Evolutionary conservation across 345 rosid genomes (phyloP), one percentile per base, ranked within the genome.

Genomic region (Capsella bursapastoris): DNA sequence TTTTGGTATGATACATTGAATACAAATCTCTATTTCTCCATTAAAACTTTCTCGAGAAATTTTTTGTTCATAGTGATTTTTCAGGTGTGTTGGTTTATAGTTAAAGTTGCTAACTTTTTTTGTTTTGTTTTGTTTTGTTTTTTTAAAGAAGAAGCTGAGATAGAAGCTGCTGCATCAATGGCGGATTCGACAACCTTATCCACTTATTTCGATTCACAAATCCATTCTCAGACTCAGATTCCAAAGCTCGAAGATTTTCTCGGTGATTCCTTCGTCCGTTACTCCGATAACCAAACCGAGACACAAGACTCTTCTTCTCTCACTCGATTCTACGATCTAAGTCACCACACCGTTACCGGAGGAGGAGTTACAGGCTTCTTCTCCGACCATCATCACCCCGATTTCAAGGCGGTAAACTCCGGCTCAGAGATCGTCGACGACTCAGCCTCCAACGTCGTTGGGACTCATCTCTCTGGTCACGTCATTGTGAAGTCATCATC

Each of bases 181-280:
- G 82, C 78, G 81, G 87, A 82, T 64, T 77, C 85, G 8, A 64
- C 90, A 11, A 29, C 82, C 45, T 37, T 83, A 44, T 57, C 88
- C 0, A 78, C 75, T 37, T 82, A 75, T 57, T 50, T 80, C 65
- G 80, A 84, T 72, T 68, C 83, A 0, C 82, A 82, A 38, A 73
- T 80, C 38, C 89, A 82, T 64, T 72, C 70, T 32, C 66, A 45
- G 31, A 6, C 59, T 72, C 84, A 83, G n/a, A 70, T 71, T 12
- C 97, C 97, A 2, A 93, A 93, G 68, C 98, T 93, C 3, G 98
- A 90, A 64, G 97, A 93, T 65, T 94, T 94, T 76, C 79, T 91
- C 38, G 91, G 94, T 3, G 97, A 90, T 55, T 87, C 51, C 2
- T 71, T 84, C 8, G 87, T 85, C 51, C 83, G 89, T 9, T 87